Evolutionary conservation across 495 filamentous ascomycete species (phyloP).

Genomic region (Aspergillus conjunctus): DNA sequence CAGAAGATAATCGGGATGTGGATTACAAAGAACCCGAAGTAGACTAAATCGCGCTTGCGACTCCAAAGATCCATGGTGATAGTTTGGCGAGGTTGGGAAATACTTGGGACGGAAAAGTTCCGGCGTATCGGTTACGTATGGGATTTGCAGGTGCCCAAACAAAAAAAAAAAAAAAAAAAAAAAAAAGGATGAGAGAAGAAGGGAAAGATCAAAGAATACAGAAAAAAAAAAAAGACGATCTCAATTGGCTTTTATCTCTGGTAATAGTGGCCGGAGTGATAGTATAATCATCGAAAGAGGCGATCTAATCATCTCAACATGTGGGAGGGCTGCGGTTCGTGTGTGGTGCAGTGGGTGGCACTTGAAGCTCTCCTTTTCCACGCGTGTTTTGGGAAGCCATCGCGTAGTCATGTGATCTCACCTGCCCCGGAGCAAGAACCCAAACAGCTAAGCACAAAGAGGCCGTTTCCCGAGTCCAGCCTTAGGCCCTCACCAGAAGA

Average conservation of each 20-base stretch:
- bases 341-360: too few relatives aligned
- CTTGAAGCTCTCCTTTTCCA: background rate
- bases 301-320: too few relatives aligned
- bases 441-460: background rate
- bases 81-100: background rate
- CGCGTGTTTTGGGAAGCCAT: background rate
- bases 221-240: background rate
- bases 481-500: slow-evolving; percentile 11
- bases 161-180: background rate
- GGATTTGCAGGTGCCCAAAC: too few relatives aligned
- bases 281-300: too few relatives aligned
- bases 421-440: background rate
- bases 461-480: background rate
- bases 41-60: slow-evolving; percentile 59
- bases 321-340: too few relatives aligned
- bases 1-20: slow-evolving; percentile 69
- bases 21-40: slow-evolving; percentile 69
- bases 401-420: slow-evolving; percentile 15
- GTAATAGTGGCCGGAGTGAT: background rate
- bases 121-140: background rate
- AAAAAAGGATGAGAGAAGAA: slow-evolving; percentile 9
- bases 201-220: background rate
- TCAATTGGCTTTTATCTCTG: background rate
- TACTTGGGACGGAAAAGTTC: background rate
- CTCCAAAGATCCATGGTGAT: slow-evolving; percentile 31